Percentiles rank a stretch among this genome's conserved stretches.
phyloP scores from a whole-genome alignment of 2,329 filamentous ascomycete species.

The Arthrobotrys pseudoclavata region DNA sequence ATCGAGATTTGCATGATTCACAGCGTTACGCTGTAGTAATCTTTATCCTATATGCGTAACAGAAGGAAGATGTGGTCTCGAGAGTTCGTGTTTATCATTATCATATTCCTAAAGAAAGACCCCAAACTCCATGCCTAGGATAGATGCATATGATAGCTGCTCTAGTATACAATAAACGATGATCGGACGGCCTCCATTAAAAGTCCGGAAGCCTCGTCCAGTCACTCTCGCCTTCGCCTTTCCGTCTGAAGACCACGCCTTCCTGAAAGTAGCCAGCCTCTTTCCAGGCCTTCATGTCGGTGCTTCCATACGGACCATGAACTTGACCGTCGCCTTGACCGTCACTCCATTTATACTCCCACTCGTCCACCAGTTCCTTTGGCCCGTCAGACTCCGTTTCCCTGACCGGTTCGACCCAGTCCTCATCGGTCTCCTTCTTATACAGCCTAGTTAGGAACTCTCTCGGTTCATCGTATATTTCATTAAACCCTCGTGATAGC shows the following conservation, averaged over 20 bases:
- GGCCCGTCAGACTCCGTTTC: slow-evolving; percentile 64
- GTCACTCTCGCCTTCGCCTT: slow-evolving; percentile 70
- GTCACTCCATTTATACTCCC: slow-evolving; percentile 95
- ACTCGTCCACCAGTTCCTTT: slow-evolving; percentile 70
- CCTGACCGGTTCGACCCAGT: slow-evolving; percentile 75
- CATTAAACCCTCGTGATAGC: slow-evolving; percentile 82
- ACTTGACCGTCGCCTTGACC: slow-evolving; percentile 81
- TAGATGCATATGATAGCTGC: slow-evolving; percentile 14
- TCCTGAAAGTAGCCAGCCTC: slow-evolving; percentile 88
- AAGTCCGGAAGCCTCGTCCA: slow-evolving; percentile 62
- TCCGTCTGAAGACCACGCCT: slow-evolving; percentile 84
- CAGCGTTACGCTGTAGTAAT: no score
- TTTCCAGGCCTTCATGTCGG: slow-evolving; percentile 91
- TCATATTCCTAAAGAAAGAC: neutral
- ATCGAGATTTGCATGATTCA: no score
- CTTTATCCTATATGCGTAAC: no score
- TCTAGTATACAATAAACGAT: slow-evolving; percentile 21
- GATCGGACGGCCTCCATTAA: slow-evolving; percentile 23
- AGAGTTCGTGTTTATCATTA: neutral
- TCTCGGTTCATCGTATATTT: slow-evolving; percentile 92
- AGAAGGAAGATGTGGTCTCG: neutral
- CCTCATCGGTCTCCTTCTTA: slow-evolving; percentile 84
- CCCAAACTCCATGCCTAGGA: slow-evolving; percentile 10
- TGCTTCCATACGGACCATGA: slow-evolving; percentile 88
- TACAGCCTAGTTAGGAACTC: slow-evolving; percentile 88